Percentiles rank a stretch among this genome's conserved stretches.
phyloP scores from a whole-genome alignment of 2,329 filamentous ascomycete species.

The Alternaria sp. region DNA sequence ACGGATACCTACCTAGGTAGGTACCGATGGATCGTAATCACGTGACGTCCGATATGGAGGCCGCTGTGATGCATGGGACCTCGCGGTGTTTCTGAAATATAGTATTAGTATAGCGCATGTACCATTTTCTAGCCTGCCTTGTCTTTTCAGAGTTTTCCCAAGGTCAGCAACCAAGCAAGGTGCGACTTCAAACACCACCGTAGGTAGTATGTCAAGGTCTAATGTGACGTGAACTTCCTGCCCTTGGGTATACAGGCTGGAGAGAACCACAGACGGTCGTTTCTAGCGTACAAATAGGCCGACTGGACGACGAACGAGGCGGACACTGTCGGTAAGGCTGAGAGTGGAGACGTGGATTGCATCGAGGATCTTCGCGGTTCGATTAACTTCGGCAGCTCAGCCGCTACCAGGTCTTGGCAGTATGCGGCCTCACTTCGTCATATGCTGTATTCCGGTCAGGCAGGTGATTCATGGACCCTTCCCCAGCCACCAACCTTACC shows the following conservation, averaged over 20 bases:
- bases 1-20: not conserved
- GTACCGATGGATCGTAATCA: not conserved
- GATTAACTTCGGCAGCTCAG: constrained; percentile 24
- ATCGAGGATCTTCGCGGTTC: constrained; percentile 31
- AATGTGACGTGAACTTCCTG: not conserved
- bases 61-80: not conserved
- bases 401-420: constrained; percentile 17
- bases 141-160: not conserved
- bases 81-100: not conserved
- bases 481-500: constrained; percentile 24
- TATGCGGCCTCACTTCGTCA: constrained; percentile 20
- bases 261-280: not conserved
- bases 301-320: not conserved
- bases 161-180: not conserved
- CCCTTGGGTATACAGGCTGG: not conserved
- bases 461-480: constrained; percentile 16
- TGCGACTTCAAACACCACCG: not conserved
- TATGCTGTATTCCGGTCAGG: constrained; percentile 14
- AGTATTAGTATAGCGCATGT: not conserved
- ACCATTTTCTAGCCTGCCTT: not conserved
- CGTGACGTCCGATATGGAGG: not conserved
- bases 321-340: constrained; percentile 16
- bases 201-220: not conserved
- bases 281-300: not conserved
- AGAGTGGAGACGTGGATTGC: constrained; percentile 14